Base-by-base conservation (phyloP, 2,329 filamentous ascomycete genomes). In the Fusarium liriodendri region DNA sequence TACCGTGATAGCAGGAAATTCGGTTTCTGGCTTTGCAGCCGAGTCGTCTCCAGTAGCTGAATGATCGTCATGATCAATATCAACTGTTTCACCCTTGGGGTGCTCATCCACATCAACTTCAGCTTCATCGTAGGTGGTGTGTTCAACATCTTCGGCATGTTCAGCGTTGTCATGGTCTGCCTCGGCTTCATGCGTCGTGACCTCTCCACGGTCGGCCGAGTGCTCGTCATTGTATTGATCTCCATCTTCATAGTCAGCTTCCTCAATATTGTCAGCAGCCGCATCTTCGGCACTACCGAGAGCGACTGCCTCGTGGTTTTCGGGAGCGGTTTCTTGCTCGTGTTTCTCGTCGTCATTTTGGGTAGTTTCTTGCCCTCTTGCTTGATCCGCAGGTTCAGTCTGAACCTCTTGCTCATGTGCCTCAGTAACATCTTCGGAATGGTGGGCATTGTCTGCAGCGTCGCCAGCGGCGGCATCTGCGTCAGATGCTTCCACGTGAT, bases 1-100 rank as follows among this genome's bases (percentile, higher is more conserved):
- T 60, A 86, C 85, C 11, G 81, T 84, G 45, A 83, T 86, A 72
- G 74, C 77, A 16, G 80, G 84, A 64, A 76, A 83, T 1, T 78
- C 76, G 9, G 59, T 61, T 22, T 69, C 71, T 52, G 68, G 57
- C 27, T 70, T 67, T 20, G 29, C 61, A n/a, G 60, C 66, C 29
- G 72, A 64, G 27, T 68, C 37, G 8, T 74, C 71, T 18, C 45
- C 62, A 64, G 67, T 64, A 20, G 38, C 37, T 27, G 62, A 65
- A 32, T 58, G 40, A 29, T 68, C 32, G 29, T 54, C 45, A 29
- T 66, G 57, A 33, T 72, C 62, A 14, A 50, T 29, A 38, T 55
- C 59, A 20, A 29, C 40, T 25, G 25, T 50, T 29, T 73, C 73
- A 25, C 66, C 64, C 52, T 75, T 67, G 18, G 62, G 40, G 22